phyloP scores from a whole-genome alignment of 495 filamentous ascomycete genomes.

The Talaromyces proteolyticus region DNA sequence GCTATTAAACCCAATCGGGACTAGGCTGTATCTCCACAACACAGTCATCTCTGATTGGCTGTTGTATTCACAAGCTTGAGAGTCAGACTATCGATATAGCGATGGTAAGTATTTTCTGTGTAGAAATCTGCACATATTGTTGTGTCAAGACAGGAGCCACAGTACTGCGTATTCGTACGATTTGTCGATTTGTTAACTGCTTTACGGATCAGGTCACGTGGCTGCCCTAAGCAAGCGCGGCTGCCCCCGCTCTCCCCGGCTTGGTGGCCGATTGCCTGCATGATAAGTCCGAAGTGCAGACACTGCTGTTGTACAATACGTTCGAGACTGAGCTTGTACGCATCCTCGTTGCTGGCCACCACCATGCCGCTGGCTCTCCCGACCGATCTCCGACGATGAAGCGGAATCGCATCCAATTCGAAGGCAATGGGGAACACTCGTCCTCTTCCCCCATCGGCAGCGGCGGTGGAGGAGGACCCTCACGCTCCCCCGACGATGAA shows the following conservation, averaged over 20 bases:
- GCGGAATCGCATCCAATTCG: constrained; percentile 39
- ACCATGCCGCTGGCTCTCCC: neutral
- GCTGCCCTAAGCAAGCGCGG: too few relatives aligned
- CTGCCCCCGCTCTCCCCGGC: neutral
- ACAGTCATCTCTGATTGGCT: too few relatives aligned
- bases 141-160: too few relatives aligned
- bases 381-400: constrained; percentile 28
- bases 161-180: too few relatives aligned
- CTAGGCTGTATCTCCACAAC: constrained; percentile 17
- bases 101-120: too few relatives aligned
- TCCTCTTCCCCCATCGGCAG: constrained; percentile 24
- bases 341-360: neutral
- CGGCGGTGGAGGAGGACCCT: constrained; percentile 15
- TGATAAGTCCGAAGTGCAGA: neutral
- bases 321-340: too few relatives aligned
- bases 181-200: too few relatives aligned
- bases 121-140: too few relatives aligned
- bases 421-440: constrained; percentile 35
- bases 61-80: too few relatives aligned
- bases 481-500: constrained; percentile 23
- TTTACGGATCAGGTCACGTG: too few relatives aligned
- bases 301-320: too few relatives aligned
- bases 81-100: too few relatives aligned
- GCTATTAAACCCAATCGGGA: constrained; percentile 24
- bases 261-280: neutral